Percentiles rank a stretch among this genome's conserved stretches.
These are phyloP conservation scores for Cicer pinnatifidum DNA, from an alignment of 306 rosid species.

Conservation along the genomic window DNA sequence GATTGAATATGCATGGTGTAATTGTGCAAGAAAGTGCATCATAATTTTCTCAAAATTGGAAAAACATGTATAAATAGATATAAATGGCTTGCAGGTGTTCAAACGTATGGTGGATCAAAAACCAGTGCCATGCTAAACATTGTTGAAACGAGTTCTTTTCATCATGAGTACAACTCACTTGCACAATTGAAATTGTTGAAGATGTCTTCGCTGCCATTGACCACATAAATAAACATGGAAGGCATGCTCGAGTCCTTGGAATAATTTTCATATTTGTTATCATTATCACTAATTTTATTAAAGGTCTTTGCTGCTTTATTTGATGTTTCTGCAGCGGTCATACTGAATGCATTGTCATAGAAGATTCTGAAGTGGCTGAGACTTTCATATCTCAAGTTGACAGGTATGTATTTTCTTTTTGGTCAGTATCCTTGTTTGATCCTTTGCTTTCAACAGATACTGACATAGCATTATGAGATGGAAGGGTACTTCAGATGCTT, in stretches of 20 bases:
- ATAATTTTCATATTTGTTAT: constrained; percentile 22
- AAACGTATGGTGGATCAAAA: constrained; percentile 73
- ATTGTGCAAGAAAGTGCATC: constrained; percentile 21
- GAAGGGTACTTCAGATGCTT: neutral
- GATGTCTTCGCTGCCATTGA: constrained; percentile 76
- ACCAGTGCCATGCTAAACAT: constrained; percentile 63
- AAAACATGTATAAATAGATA: neutral
- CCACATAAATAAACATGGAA: constrained; percentile 77
- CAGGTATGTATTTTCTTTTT: constrained; percentile 54
- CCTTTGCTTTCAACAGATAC: constrained; percentile 1
- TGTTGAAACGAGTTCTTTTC: constrained; percentile 57
- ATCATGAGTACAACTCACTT: constrained; percentile 76
- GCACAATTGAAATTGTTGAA: constrained; percentile 83
- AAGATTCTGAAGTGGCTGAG: constrained; percentile 71
- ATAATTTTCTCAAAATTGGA: neutral
- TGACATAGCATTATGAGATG: neutral
- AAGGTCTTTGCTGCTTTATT: neutral
- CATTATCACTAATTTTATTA: neutral
- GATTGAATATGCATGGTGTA: neutral
- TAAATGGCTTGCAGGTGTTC: constrained; percentile 63
- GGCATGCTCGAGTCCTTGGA: constrained; percentile 48
- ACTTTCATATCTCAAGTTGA: constrained; percentile 70
- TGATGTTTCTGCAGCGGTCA: constrained; percentile 63
- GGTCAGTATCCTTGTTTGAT: neutral
- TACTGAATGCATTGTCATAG: constrained; percentile 79